These are phyloP conservation scores for Herpetospermum pedunculosum DNA, from an alignment of 306 rosid species.

Conservation along the genomic window DNA sequence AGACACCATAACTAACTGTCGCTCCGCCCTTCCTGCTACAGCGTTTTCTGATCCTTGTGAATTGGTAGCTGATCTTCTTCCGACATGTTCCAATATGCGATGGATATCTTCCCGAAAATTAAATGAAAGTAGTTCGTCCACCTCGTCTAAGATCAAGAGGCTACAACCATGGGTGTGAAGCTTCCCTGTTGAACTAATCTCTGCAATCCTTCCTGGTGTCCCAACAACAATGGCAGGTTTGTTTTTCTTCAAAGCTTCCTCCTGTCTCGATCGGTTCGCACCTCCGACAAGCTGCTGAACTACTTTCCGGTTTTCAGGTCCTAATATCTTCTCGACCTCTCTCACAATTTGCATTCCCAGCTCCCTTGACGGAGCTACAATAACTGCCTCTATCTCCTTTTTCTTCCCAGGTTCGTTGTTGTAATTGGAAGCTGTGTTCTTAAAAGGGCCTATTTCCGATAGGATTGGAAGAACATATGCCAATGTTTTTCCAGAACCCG, in stretches of 20 bases:
- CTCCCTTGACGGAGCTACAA: constrained; percentile 96
- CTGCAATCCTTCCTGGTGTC: constrained; percentile 88
- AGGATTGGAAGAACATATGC: constrained; percentile 83
- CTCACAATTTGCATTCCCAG: constrained; percentile 96
- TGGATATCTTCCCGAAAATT: constrained; percentile 91
- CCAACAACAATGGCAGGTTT: constrained; percentile 86
- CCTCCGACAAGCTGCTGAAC: constrained; percentile 99
- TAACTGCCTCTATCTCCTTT: constrained; percentile 63
- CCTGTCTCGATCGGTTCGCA: constrained; percentile 82
- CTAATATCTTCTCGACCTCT: constrained; percentile 83
- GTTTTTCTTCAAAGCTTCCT: constrained; percentile 84
- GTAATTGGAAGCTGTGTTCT: constrained; percentile 15
- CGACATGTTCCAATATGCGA: constrained; percentile 82
- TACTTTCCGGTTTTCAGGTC: constrained; percentile 43
- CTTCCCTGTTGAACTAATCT: constrained; percentile 84
- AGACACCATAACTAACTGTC: constrained; percentile 72
- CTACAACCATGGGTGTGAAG: constrained; percentile 82
- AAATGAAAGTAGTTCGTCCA: constrained; percentile 79
- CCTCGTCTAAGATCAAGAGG: constrained; percentile 79
- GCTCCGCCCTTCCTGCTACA: constrained; percentile 32
- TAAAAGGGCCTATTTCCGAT: constrained; percentile 55
- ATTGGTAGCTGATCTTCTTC: constrained; percentile 53
- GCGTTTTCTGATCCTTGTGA: constrained; percentile 24
- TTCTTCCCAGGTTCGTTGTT: constrained; percentile 35
- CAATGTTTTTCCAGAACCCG: constrained; percentile 88